A percentile compares a stretch with the other conserved stretches of the same genome.
Conservation (phyloP, 768 basidiomycete genomes). For the Baorangia bicolor region DNA sequence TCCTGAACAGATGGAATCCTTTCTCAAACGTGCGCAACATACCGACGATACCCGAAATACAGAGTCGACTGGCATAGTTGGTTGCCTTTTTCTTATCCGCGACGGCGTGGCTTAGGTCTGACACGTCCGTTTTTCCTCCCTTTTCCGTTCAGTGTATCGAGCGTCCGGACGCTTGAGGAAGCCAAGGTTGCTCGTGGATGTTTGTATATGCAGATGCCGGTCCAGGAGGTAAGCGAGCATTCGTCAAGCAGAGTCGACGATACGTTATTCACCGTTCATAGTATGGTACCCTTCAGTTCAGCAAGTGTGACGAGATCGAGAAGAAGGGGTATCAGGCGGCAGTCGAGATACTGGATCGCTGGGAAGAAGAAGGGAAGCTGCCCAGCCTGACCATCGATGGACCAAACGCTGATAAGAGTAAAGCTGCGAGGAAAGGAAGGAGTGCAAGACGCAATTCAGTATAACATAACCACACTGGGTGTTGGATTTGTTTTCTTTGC, state of each 20-base stretch:
- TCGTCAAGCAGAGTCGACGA: neutral
- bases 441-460: constrained; percentile 79
- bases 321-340: constrained; percentile 78
- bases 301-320: constrained; percentile 86
- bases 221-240: constrained; percentile 68
- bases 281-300: constrained; percentile 91
- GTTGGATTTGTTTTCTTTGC: neutral
- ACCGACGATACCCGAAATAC: constrained; percentile 91
- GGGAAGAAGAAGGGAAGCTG: constrained; percentile 83
- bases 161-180: constrained; percentile 91
- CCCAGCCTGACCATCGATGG: constrained; percentile 71
- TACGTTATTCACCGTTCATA: constrained; percentile 30
- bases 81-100: constrained; percentile 30
- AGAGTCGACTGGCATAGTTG: constrained; percentile 92
- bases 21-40: constrained; percentile 76
- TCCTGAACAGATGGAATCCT: constrained; percentile 91
- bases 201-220: constrained; percentile 92
- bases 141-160: constrained; percentile 70
- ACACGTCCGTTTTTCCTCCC: neutral
- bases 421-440: constrained; percentile 58
- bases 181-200: constrained; percentile 90
- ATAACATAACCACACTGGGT: constrained; percentile 24
- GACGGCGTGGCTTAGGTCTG: neutral
- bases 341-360: constrained; percentile 65
- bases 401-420: constrained; percentile 44